These are phyloP conservation scores for Trametopsis cervina DNA, from an alignment of 768 basidiomycete genomes.

Conservation along the genomic window DNA sequence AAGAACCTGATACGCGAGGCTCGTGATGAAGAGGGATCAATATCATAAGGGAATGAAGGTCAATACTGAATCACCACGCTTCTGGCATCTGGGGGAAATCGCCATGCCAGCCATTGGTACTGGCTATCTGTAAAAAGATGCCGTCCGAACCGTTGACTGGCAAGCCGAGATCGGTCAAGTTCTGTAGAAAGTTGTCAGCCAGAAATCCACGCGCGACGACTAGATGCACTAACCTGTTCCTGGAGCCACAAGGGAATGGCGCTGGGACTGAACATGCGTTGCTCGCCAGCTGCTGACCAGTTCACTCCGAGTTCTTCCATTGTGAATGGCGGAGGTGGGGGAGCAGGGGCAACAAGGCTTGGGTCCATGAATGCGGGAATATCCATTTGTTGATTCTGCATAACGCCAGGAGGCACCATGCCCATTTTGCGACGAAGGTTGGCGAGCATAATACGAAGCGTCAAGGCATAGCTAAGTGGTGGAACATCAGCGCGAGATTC, in stretches of 20 bases:
- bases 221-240: constrained; percentile 59
- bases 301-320: constrained; percentile 81
- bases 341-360: constrained; percentile 23
- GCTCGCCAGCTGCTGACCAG: constrained; percentile 49
- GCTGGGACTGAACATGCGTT: constrained; percentile 64
- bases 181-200: constrained; percentile 37
- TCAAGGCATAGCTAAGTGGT: constrained; percentile 67
- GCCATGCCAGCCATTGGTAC: constrained; percentile 67
- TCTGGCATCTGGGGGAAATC: constrained; percentile 76
- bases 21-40: no score
- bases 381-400: constrained; percentile 16
- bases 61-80: constrained; percentile 78
- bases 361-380: constrained; percentile 51
- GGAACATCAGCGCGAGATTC: not conserved
- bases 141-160: constrained; percentile 91
- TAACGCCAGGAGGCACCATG: constrained; percentile 41
- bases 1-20: no score
- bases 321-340: constrained; percentile 52
- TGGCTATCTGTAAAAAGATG: constrained; percentile 74
- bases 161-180: constrained; percentile 80
- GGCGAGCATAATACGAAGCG: constrained; percentile 89
- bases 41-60: no score
- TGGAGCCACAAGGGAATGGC: constrained; percentile 89
- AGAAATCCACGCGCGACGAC: constrained; percentile 1
- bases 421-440: constrained; percentile 87